A percentile compares a stretch with the other conserved stretches of the same genome.
Evolutionary conservation across 441 rosid genomes (phyloP).

Genomic region (Populus tomentosa): DNA sequence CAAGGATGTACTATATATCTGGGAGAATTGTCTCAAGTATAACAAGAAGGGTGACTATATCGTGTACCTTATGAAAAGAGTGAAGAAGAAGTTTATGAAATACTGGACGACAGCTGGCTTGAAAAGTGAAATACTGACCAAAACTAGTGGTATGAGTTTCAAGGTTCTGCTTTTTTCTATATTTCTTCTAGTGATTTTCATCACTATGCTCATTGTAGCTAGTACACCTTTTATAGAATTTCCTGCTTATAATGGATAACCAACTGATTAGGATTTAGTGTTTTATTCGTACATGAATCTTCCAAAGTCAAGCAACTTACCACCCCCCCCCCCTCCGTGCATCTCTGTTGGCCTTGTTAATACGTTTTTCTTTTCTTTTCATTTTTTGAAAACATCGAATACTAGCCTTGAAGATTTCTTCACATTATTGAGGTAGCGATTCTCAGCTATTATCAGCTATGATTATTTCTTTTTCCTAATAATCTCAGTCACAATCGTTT

Average conservation of each 20-base stretch:
- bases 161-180: not conserved
- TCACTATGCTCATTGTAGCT: not conserved
- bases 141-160: conserved; percentile 27
- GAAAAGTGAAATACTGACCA: conserved; percentile 16
- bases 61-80: conserved; percentile 48
- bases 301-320: too few relatives aligned
- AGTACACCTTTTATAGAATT: not conserved
- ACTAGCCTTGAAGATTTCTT: not conserved
- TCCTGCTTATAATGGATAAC: not conserved
- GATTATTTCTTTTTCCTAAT: not conserved
- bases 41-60: conserved; percentile 56
- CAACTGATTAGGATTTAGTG: not conserved
- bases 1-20: conserved; percentile 43
- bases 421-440: too few relatives aligned
- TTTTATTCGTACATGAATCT: not conserved
- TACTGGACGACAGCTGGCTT: conserved; percentile 47
- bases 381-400: too few relatives aligned
- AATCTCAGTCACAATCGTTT: not conserved
- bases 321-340: rapidly evolving
- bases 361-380: too few relatives aligned
- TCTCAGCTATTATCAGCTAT: too few relatives aligned
- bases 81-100: conserved; percentile 57
- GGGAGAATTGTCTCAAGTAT: conserved; percentile 48
- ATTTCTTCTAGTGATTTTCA: not conserved
- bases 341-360: too few relatives aligned